phyloP scores from a whole-genome alignment of 164 flowering plant genomes.

The Paratinospora sagittata region DNA sequence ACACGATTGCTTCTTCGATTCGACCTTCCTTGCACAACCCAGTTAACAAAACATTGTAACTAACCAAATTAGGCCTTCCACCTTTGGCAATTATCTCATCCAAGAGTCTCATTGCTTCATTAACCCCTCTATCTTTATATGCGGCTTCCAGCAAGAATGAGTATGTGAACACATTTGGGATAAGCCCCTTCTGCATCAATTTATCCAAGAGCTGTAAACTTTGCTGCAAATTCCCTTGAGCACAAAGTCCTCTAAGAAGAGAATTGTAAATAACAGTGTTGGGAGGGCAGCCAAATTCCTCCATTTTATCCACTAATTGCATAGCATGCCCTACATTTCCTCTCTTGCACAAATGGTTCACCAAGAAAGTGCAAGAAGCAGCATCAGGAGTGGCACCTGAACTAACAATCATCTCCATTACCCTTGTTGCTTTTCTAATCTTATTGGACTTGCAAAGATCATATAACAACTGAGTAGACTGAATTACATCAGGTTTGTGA shows the following conservation, averaged over 20 bases:
- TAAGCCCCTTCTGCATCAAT: conserved; percentile 58
- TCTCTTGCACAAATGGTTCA: conserved; percentile 62
- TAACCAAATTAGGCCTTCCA: conserved; percentile 75
- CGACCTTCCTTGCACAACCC: conserved; percentile 86
- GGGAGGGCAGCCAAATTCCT: conserved; percentile 57
- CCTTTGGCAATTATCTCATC: conserved; percentile 70
- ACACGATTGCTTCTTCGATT: conserved; percentile 53
- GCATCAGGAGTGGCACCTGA: conserved; percentile 61
- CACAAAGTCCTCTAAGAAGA: conserved; percentile 72
- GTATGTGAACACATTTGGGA: conserved; percentile 74
- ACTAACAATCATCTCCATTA: conserved; percentile 66
- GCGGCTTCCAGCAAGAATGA: conserved; percentile 80
- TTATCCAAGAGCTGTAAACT: conserved; percentile 64
- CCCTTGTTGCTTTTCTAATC: conserved; percentile 54
- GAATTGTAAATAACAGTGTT: conserved; percentile 62
- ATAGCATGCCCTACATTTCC: conserved; percentile 79
- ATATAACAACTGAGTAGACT: conserved; percentile 62
- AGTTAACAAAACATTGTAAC: conserved; percentile 78
- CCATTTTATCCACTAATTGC: conserved; percentile 84
- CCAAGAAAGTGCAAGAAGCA: conserved; percentile 54
- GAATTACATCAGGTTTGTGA: conserved; percentile 59
- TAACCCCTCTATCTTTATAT: conserved; percentile 69
- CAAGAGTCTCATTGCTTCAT: conserved; percentile 69
- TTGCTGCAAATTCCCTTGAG: conserved; percentile 52
- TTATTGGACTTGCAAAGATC: conserved; percentile 67